Base-by-base conservation (phyloP, 1,139 yeast species). In the Saccharomyces uvarum region DNA sequence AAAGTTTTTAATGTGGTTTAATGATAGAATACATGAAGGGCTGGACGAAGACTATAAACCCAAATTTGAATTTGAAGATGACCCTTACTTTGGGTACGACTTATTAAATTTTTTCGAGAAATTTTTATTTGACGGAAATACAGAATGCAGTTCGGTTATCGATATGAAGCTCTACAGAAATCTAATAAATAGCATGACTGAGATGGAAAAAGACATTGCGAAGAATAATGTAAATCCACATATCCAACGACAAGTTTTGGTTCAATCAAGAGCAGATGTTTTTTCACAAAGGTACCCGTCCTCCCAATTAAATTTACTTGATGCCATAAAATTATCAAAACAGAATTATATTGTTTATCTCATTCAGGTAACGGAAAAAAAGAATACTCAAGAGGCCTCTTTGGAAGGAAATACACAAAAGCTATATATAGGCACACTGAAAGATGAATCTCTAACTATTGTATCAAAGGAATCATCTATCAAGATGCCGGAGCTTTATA, bases 41-140 rank as follows among this genome's bases (percentile, higher is more conserved):
- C 52, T 60, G 4, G 62, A 63, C 44, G 66, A 63, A 24, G 65
- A 62, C 46, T 59, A 63, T 55, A 55, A 54, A 27, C 53, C 55
- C 7, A 55, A 50, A n/a, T 32, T 58, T 21, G 47, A 53, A 31
- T 27, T 57, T 9, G 53, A 51, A 44, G 49, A 49, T 14, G 51
- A 56, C 24, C 31, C 53, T 29, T 52, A 50, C 28, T 50, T 52
- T 13, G 59, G 55, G 13, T 42, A 52, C 38, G 54, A 56, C 21
- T 46, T 60, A 8, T 31, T 52, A 13, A 29, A 42, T 24, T 54
- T 53, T 33, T 48, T 61, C 6, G 56, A 54, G 9, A 51, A 53
- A 13, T 47, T 54, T 21, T 44, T 60, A 38, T 38, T n/a, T 2
- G 11, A 9, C 21, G 5, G 21, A 16, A 9, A 24, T 38, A 16